Percentiles rank a stretch among this genome's conserved stretches.
Evolutionary conservation across 2,329 filamentous ascomycete species (phyloP).

Genomic region (Phaeophleospora eucalypticola): DNA sequence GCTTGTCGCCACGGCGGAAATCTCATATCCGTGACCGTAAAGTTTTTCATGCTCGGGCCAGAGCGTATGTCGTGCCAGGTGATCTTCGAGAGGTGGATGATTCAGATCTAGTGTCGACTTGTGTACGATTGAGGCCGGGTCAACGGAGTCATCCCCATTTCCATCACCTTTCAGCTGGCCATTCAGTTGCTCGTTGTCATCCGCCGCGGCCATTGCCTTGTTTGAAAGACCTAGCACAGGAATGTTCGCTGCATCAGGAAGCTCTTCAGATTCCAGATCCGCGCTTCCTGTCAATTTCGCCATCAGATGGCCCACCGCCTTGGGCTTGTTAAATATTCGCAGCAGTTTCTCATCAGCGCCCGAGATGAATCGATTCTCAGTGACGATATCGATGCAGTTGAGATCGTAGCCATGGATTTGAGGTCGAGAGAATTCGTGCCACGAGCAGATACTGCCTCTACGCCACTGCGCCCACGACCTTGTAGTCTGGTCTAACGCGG

Average conservation of each 20-base stretch:
- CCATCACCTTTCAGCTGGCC: conserved; percentile 38
- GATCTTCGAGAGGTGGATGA: conserved; percentile 83
- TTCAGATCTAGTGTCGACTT: conserved; percentile 61
- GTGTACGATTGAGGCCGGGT: conserved; percentile 54
- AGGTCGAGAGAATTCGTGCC: conserved; percentile 93
- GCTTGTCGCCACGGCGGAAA: conserved; percentile 77
- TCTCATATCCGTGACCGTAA: conserved; percentile 96
- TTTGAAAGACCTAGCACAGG: conserved; percentile 94
- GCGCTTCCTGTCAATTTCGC: conserved; percentile 22
- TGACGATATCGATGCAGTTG: conserved; percentile 82
- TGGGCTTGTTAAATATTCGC: conserved; percentile 87
- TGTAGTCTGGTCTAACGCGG: conserved; percentile 88
- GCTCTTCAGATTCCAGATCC: conserved; percentile 19
- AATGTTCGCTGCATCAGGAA: conserved; percentile 89
- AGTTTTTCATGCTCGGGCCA: conserved; percentile 97
- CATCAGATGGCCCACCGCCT: conserved; percentile 67
- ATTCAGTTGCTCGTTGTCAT: conserved; percentile 29
- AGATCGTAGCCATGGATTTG: conserved; percentile 98
- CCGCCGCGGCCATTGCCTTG: conserved; percentile 67
- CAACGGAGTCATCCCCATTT: conserved; percentile 52
- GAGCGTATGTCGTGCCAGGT: conserved; percentile 80
- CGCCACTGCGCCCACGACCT: conserved; percentile 80
- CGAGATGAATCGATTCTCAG: conserved; percentile 74
- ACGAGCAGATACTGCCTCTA: conserved; percentile 52
- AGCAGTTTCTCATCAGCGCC: conserved; percentile 98